Evolutionary conservation across 768 basidiomycete genomes (phyloP).

Genomic region (Lactifluus hygrophoroides): DNA sequence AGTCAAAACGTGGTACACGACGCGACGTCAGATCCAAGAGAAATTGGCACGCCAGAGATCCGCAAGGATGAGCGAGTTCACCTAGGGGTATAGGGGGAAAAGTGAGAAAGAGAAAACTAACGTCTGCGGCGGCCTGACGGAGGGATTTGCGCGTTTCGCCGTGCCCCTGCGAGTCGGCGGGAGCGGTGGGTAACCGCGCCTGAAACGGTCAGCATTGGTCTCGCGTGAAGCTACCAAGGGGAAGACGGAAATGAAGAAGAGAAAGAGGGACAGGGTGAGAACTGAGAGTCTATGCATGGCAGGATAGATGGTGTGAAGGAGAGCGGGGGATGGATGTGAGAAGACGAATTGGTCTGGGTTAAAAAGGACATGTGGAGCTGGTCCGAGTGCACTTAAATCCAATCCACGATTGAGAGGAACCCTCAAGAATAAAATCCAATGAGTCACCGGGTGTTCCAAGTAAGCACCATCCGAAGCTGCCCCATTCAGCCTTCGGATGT

Average conservation of each 20-base stretch:
- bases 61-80: no score
- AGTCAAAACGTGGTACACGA: no score
- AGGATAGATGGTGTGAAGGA: neutral
- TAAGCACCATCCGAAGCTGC: no score
- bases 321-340: neutral
- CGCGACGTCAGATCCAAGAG: neutral
- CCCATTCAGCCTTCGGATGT: no score
- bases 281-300: neutral
- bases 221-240: neutral
- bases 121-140: neutral
- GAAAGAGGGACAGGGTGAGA: neutral
- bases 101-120: neutral
- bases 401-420: no score
- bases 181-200: slow-evolving; percentile 2
- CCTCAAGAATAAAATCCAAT: no score
- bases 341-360: no score
- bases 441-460: no score
- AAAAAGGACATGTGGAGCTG: no score
- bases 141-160: neutral
- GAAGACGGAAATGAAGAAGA: neutral
- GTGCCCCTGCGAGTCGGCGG: neutral
- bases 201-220: slow-evolving; percentile 8
- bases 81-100: no score
- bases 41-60: no score
- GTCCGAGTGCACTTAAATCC: no score